Evolutionary conservation across 768 basidiomycete genomes (phyloP), one percentile per base, ranked within the genome.

Genomic region (Asterophora lycoperdoides): DNA sequence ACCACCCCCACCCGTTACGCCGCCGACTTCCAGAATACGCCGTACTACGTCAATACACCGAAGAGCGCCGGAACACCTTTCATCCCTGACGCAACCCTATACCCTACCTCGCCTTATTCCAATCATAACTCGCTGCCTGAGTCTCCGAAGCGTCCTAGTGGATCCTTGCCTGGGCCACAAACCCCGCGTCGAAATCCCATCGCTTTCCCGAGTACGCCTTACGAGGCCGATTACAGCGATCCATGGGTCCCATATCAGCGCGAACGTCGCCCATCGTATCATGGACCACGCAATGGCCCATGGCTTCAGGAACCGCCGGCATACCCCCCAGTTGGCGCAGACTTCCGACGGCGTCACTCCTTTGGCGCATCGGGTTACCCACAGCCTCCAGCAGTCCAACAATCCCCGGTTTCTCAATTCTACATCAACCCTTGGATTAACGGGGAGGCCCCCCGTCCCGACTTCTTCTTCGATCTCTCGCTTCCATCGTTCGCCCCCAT

Each of bases 381-480:
- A 20, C 44, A 17, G 9, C 46, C 46, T 1, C 37, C 37, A 14
- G 30, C 6, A 11, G 23, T 15, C 46, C 6, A 35, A 36, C 19
- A 20, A 41, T 11, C 20, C 4, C 11, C 14, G 18, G 15, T 28
- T 10, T 20, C 30, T 8, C 9, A 41, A 5, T 49, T 66, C 32
- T 64, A 63, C 28, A 63, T 81, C 37, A 74, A 81, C 53, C 79
- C 79, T 0, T 73, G 71, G 54, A 64, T 86, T 3, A 77, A 81
- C 55, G 83, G 75, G 11, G 77, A 80, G 39, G 56, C 59, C 1
- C 70, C 70, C 18, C 66, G 68, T 11, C 58, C 56, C 1, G 74
- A 77, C 33, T 73, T 86, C 51, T 56, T 73, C 39, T 80, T 86
- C 60, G 78, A 86, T 58, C 66, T 87, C 17, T 70, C 80, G 19